Percentiles rank a stretch among this genome's conserved stretches.
Evolutionary conservation across 1,284 basidiomycete species (phyloP).

Genomic region (Moesziomyces parantarcticus): DNA sequence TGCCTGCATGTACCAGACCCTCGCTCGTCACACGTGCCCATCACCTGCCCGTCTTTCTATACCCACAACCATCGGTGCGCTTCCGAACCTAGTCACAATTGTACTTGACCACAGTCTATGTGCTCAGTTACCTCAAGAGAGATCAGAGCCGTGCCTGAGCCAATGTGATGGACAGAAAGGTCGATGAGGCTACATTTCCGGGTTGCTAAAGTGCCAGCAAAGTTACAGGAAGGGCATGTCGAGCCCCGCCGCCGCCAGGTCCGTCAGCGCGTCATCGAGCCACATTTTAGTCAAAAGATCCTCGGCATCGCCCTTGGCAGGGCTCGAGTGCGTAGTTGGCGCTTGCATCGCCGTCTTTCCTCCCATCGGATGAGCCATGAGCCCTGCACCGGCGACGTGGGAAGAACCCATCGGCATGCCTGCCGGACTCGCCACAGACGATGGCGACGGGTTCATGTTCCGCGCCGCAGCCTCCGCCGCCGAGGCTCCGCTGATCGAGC

Average conservation of each 20-base stretch:
- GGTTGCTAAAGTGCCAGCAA: background rate
- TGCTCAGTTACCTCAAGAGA: too few relatives aligned
- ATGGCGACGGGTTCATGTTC: slow-evolving; percentile 9
- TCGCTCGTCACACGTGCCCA: too few relatives aligned
- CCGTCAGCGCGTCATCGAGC: slow-evolving; percentile 46
- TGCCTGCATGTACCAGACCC: too few relatives aligned
- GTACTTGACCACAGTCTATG: too few relatives aligned
- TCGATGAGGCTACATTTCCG: too few relatives aligned
- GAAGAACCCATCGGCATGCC: background rate
- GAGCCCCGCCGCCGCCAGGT: slow-evolving; percentile 39
- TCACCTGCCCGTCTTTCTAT: too few relatives aligned
- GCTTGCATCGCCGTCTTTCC: background rate
- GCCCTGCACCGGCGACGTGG: background rate
- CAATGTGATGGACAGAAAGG: too few relatives aligned
- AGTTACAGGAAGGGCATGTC: slow-evolving; percentile 51
- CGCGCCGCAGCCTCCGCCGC: slow-evolving; percentile 7
- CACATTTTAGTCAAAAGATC: slow-evolving; percentile 47
- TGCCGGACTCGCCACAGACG: slow-evolving; percentile 17
- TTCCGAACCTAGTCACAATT: too few relatives aligned
- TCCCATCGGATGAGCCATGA: slow-evolving; percentile 3
- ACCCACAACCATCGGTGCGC: too few relatives aligned
- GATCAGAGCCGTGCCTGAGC: too few relatives aligned
- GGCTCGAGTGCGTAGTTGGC: background rate
- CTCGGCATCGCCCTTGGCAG: slow-evolving; percentile 21
- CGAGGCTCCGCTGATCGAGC: slow-evolving; percentile 7